phyloP scores from a whole-genome alignment of 1,284 basidiomycete genomes.

The Baeospora myosura region DNA sequence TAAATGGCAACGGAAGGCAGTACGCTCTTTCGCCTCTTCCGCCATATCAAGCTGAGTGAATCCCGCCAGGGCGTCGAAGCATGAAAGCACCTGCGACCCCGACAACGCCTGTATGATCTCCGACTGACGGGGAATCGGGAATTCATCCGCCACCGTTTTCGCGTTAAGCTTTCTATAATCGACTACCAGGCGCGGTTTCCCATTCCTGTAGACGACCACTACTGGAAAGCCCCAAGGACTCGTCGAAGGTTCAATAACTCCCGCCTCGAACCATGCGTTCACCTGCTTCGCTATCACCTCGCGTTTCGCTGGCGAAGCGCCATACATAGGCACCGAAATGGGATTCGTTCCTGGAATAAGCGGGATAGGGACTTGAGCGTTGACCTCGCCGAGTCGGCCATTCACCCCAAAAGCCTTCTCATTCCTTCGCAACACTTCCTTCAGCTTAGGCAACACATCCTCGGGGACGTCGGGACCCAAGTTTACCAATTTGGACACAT shows the following conservation, averaged over 20 bases:
- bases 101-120: conserved; percentile 22
- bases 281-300: background rate
- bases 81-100: conserved; percentile 14
- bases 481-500: background rate
- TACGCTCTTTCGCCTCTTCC: conserved; percentile 16
- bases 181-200: conserved; percentile 16
- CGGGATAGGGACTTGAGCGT: conserved; percentile 11
- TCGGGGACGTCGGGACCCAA: conserved; percentile 14
- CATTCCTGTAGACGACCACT: conserved; percentile 17
- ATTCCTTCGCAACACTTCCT: conserved; percentile 7
- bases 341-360: conserved; percentile 12
- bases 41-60: conserved; percentile 25
- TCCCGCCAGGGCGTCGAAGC: conserved; percentile 24
- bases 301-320: background rate
- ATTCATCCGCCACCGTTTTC: conserved; percentile 21
- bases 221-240: conserved; percentile 15
- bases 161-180: conserved; percentile 21
- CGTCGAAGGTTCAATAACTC: conserved; percentile 15
- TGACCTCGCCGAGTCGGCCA: conserved; percentile 18
- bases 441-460: background rate
- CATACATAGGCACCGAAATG: conserved; percentile 14
- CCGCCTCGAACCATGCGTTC: conserved; percentile 10
- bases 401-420: conserved; percentile 19
- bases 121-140: conserved; percentile 21
- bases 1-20: conserved; percentile 22